Evolutionary conservation across 106 monocot species (phyloP), one percentile per base, ranked within the genome.

Genomic region (Dactylorhiza incarnata): DNA sequence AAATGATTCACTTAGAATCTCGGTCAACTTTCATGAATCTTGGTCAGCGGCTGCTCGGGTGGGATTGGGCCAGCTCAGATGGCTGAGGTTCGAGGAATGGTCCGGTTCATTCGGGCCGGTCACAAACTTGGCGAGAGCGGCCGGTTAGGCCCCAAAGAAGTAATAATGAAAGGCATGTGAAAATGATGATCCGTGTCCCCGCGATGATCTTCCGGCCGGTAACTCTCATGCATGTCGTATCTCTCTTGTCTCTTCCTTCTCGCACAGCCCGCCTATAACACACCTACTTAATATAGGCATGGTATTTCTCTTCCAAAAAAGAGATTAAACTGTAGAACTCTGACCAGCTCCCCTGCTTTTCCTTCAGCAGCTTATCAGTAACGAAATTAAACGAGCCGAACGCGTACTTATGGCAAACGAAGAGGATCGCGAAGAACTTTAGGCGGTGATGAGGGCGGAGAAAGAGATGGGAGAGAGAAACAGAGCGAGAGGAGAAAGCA

Each of bases 401-500:
- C 45, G 16, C 69, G 69, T 45, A 69, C 69, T 69, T 69, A 69
- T 46, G 24, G 69, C 65, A 45, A 46, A 5, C 15, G 69, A 45
- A 46, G 69, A 45, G 44, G 12, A 11, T 46, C 17, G 0, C n/a
- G 45, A 46, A 17, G 69, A 46, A 45, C 69, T 46, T 24, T 26
- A 65, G 29, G 45, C 66, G 19, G 37, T 5, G 66, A 24, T 26
- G 24, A 69, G 45, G 45, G 45, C 69, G 45, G 69, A 46, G 69
- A 69, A 46, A 69, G 69, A 44, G 69, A 69, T 37, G 3, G 37
- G 66, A 66, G 66, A 37, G 66, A 69, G 16, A 37, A 45, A 69
- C 24, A 16, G 69, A 69, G 69, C 44, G 69, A 72, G 17, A 72
- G 72, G 69, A 63, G 48, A 77, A 50, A 62, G 73, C 45, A 69